These are phyloP conservation scores for Aspergillus nanangensis DNA, from an alignment of 495 filamentous ascomycete species.

Conservation along the genomic window DNA sequence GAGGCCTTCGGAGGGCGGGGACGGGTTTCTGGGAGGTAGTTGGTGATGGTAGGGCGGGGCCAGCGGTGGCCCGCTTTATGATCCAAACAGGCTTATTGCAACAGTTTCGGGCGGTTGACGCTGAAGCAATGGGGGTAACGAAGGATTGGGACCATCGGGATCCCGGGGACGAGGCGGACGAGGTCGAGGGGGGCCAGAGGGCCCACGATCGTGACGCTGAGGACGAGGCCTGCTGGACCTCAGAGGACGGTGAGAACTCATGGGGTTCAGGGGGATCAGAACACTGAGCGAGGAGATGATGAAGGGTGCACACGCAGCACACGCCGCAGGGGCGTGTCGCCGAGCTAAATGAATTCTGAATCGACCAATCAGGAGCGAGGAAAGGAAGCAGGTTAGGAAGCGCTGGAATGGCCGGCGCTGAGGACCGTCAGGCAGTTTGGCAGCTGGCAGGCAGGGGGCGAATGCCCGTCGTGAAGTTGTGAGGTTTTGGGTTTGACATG, in stretches of 20 bases:
- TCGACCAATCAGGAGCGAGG: too few species aligned
- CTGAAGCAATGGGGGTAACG: background rate
- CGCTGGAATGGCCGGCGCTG: background rate
- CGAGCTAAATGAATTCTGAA: too few species aligned
- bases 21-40: constrained; percentile 18
- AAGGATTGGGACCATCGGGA: background rate
- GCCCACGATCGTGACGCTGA: too few species aligned
- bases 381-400: too few species aligned
- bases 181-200: too few species aligned
- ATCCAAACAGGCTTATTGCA: constrained; percentile 20
- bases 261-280: too few species aligned
- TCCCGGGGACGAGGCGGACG: background rate
- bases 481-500: background rate
- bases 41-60: constrained; percentile 15
- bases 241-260: too few species aligned
- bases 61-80: constrained; percentile 27
- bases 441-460: background rate
- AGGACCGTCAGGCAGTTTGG: background rate
- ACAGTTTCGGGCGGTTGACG: constrained; percentile 16
- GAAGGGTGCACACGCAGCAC: background rate
- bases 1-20: constrained; percentile 19
- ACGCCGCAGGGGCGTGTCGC: too few species aligned
- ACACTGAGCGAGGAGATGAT: background rate
- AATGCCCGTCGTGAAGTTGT: background rate
- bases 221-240: too few species aligned